Percentiles rank a stretch among this genome's conserved stretches.
Conservation (phyloP, 1,139 yeast genomes). For the Zygoascus meyerae region DNA sequence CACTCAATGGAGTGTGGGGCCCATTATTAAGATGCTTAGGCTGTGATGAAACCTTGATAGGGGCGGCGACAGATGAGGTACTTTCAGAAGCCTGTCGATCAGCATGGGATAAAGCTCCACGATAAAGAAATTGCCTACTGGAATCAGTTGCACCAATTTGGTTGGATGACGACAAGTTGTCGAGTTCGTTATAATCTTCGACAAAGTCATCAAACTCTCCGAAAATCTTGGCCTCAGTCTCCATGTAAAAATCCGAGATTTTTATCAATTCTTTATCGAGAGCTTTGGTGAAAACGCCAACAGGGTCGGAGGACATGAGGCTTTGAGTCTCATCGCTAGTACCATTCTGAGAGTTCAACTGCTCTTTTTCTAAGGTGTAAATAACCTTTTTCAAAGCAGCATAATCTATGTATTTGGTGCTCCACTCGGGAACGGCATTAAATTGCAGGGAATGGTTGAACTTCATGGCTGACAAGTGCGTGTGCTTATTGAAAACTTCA, state of each 20-base stretch:
- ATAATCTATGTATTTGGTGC: constrained; percentile 60
- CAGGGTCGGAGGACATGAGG: constrained; percentile 38
- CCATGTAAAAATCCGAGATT: constrained; percentile 49
- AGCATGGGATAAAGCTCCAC: constrained; percentile 2
- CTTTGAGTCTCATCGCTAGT: constrained; percentile 33
- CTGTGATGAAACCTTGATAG: neutral
- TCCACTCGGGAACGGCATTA: constrained; percentile 81
- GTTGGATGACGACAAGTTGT: neutral
- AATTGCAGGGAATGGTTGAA: constrained; percentile 69
- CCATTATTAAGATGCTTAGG: neutral
- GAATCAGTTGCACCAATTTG: neutral
- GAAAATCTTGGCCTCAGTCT: constrained; percentile 45
- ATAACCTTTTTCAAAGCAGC: constrained; percentile 57
- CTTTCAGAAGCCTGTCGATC: neutral
- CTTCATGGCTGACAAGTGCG: constrained; percentile 44
- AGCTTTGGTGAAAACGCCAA: constrained; percentile 45
- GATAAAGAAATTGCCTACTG: neutral
- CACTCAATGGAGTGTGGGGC: constrained; percentile 4
- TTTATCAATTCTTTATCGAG: constrained; percentile 52
- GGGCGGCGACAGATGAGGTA: neutral
- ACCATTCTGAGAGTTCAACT: constrained; percentile 26
- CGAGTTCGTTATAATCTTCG: constrained; percentile 29
- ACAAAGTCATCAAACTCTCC: constrained; percentile 43
- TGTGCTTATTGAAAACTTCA: constrained; percentile 1
- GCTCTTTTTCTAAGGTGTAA: constrained; percentile 43